Evolutionary conservation across 441 rosid genomes (phyloP), one percentile per base, ranked within the genome.

Genomic region (Hypseocharis bilobata): DNA sequence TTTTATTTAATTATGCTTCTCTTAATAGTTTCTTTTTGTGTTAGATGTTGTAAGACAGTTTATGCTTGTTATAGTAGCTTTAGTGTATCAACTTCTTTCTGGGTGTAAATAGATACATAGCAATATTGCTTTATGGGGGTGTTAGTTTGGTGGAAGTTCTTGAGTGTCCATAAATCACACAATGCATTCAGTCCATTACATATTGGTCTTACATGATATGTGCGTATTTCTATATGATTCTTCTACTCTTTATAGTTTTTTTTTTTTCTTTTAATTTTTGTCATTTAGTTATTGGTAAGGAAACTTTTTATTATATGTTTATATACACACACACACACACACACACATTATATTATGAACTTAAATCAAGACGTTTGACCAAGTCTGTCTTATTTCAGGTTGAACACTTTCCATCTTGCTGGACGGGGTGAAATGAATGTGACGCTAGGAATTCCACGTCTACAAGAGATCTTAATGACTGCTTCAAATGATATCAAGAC

Each of bases 341-440:
- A n/a, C n/a, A n/a, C n/a, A n/a, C n/a, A n/a, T n/a, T n/a, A n/a
- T n/a, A n/a, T n/a, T n/a, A n/a, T n/a, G n/a, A n/a, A n/a, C n/a
- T n/a, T n/a, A n/a, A n/a, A n/a, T n/a, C n/a, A n/a, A 59, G n/a
- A 26, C 30, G 30, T 56, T 20, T 56, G 26, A 14, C 29, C 7
- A 42, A 57, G 13, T 25, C 16, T 5, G 20, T 36, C 26, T 57
- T 66, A 36, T 64, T 70, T 60, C 87, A 94, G 99, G 78, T 70
- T 94, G 78, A 91, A 94, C 75, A 94, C 99, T 71, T 94, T 94
- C 79, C 99, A 94, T 85, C 96, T 91, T 75, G 99, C 99, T 72
- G 99, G 99, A 47, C 83, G 99, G 72, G 99, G 99, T 78, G 99
- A 91, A 83, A 88, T 88, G 97, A 91, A 94, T 77, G 99, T 94